A percentile compares a stretch with the other conserved stretches of the same genome.
Conservation (phyloP, 257 asterid species). For the Knoxia roxburghii region DNA sequence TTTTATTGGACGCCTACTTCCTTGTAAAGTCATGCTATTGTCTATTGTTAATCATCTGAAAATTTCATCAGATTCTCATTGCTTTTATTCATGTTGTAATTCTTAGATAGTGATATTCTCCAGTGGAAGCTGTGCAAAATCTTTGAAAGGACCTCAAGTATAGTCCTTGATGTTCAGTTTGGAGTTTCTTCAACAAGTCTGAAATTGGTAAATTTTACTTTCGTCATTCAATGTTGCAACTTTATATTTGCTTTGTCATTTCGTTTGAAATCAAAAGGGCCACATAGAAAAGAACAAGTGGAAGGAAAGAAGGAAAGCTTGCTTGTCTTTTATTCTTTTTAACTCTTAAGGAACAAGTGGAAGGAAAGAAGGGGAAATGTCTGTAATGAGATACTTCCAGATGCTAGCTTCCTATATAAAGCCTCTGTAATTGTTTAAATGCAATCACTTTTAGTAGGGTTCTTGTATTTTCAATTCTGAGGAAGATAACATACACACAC, state of each 20-base stretch:
- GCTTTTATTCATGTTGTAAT: slow-evolving; percentile 12
- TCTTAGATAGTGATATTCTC: slow-evolving; percentile 46
- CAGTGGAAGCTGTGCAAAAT: slow-evolving; percentile 70
- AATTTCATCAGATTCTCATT: slow-evolving; percentile 14
- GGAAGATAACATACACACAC: not conserved
- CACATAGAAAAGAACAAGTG: no score
- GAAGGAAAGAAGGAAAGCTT: not conserved
- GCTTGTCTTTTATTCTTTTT: not conserved
- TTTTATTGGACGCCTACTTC: no score
- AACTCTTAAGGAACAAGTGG: slow-evolving; percentile 21
- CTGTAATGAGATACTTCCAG: slow-evolving; percentile 55
- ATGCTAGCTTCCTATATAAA: slow-evolving; percentile 72
- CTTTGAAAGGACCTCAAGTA: slow-evolving; percentile 48
- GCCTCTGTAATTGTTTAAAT: slow-evolving; percentile 31
- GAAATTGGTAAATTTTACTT: slow-evolving; percentile 63
- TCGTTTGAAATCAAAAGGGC: not conserved
- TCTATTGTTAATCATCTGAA: not conserved
- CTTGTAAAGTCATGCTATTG: not conserved
- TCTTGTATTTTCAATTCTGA: slow-evolving; percentile 30
- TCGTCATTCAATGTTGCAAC: slow-evolving; percentile 7
- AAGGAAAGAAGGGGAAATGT: slow-evolving; percentile 83
- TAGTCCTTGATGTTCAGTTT: slow-evolving; percentile 65
- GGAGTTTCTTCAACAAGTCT: slow-evolving; percentile 55
- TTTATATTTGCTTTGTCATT: not conserved
- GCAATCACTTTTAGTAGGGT: slow-evolving; percentile 33